Evolutionary conservation across 768 basidiomycete genomes (phyloP), one percentile per base, ranked within the genome.

Genomic region (Naganishia friedmannii): DNA sequence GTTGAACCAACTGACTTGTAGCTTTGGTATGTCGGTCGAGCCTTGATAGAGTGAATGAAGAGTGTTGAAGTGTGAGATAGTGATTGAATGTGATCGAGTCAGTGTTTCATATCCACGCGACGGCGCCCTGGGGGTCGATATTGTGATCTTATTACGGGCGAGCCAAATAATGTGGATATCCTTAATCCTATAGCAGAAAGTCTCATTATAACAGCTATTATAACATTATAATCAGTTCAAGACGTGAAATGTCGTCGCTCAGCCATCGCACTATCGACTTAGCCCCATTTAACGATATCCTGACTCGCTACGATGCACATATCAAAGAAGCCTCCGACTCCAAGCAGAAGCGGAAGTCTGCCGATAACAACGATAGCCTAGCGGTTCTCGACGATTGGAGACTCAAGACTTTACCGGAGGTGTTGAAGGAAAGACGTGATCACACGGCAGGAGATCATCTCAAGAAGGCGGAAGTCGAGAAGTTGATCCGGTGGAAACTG

Each of bases 401-500:
- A 19, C 34, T 69, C 13, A 56, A 48, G 1, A 31, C 15, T 8
- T 31, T 69, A n/a, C 68, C 68, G 19, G 28, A 29, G 10, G 31
- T 26, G 17, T 21, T 69, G 29, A 28, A 23, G 0, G n/a, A 37
- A n/a, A 56, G 68, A 15, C 51, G 28, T 13, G n/a, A 39, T 7
- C 2, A 34, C 19, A 57, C 32, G 32, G 45, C 28, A 19, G 67
- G 37, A n/a, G 53, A 54, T n/a, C 23, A 56, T 31, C 31, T 69
- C 29, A 17, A 69, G 42, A 69, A 69, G 39, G 7, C 2, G 21
- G 68, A 69, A n/a, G 45, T 69, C 19, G 68, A 58, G 42, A 58
- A 51, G 39, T 51, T 69, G 68, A 60, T 69, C 13, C 55, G 45
- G 28, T 69, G 68, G 68, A 69, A 69, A 29, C 31, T 69, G 68